Conservation (phyloP, 2,329 filamentous ascomycete genomes). For the Pseudogymnoascus pannorum region DNA sequence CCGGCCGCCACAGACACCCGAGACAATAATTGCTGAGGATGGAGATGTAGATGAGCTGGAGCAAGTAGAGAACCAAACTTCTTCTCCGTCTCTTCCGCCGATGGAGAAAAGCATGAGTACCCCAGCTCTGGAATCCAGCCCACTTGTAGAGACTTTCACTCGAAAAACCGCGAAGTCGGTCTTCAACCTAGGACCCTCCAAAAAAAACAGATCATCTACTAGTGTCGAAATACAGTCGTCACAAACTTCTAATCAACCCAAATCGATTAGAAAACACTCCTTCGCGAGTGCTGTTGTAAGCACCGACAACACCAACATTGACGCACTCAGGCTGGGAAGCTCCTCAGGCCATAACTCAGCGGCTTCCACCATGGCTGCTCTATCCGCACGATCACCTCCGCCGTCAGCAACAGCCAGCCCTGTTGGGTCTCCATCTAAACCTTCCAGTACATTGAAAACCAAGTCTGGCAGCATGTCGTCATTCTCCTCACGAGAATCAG, state of each 20-base stretch:
- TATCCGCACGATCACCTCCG: conserved; percentile 55
- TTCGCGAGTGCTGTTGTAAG: conserved; percentile 57
- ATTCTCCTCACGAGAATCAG: conserved; percentile 39
- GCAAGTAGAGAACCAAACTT: conserved; percentile 26
- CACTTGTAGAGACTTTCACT: conserved; percentile 34
- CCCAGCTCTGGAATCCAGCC: conserved; percentile 36
- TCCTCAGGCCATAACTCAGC: conserved; percentile 53
- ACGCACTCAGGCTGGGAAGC: conserved; percentile 50
- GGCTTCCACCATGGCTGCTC: conserved; percentile 57
- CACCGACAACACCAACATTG: conserved; percentile 59
- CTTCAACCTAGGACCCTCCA: conserved; percentile 20
- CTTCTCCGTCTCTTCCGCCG: conserved; percentile 31
- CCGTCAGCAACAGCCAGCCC: conserved; percentile 43
- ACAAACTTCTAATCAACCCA: conserved; percentile 37
- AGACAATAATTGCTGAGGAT: conserved; percentile 35
- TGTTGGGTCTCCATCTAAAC: conserved; percentile 33
- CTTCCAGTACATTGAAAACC: neutral
- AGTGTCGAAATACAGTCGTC: conserved; percentile 41
- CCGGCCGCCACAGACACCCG: conserved; percentile 27
- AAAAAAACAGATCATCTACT: conserved; percentile 39
- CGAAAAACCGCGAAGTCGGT: conserved; percentile 35
- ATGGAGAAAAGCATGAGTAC: conserved; percentile 51
- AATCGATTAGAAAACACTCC: conserved; percentile 52
- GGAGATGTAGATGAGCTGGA: conserved; percentile 40
- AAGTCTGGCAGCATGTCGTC: conserved; percentile 43